phyloP scores from a whole-genome alignment of 371 early-diverging fungal species.

The Coemansia sp. region DNA sequence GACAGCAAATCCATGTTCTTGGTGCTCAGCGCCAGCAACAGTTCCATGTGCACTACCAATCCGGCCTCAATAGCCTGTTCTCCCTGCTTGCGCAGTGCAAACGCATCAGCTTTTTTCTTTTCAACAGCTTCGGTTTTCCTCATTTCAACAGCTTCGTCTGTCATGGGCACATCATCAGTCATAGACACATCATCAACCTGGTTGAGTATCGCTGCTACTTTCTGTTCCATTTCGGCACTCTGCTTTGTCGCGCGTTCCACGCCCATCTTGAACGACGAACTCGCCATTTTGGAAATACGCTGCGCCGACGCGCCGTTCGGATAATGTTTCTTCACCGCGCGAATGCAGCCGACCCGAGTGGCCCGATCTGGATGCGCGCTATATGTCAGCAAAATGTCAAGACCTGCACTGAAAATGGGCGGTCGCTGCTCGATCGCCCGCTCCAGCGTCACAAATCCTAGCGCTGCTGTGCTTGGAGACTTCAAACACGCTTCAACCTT shows the following conservation, averaged over 20 bases:
- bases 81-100: conserved; percentile 14
- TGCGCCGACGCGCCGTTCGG: not conserved
- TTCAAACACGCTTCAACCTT: conserved; percentile 27
- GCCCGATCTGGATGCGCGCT: conserved; percentile 30
- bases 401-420: conserved; percentile 30
- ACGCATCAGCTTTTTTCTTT: conserved; percentile 9
- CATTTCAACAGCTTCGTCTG: conserved; percentile 4
- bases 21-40: conserved; percentile 43
- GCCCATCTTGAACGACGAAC: conserved; percentile 10
- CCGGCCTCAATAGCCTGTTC: conserved; percentile 16
- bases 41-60: conserved; percentile 32
- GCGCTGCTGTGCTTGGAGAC: conserved; percentile 18
- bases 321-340: conserved; percentile 45
- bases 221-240: not conserved
- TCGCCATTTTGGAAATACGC: conserved; percentile 34
- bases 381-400: conserved; percentile 31
- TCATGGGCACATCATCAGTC: not conserved
- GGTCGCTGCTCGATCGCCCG: conserved; percentile 47
- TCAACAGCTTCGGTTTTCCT: conserved; percentile 7
- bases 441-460: conserved; percentile 38
- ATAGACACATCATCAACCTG: not conserved
- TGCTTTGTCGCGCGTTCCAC: conserved; percentile 5
- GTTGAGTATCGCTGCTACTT: conserved; percentile 1
- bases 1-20: conserved; percentile 28
- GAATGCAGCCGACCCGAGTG: conserved; percentile 45